Percentiles rank a stretch among this genome's conserved stretches.
phyloP scores from a whole-genome alignment of 495 filamentous ascomycete species.

The Penicillium steckii region DNA sequence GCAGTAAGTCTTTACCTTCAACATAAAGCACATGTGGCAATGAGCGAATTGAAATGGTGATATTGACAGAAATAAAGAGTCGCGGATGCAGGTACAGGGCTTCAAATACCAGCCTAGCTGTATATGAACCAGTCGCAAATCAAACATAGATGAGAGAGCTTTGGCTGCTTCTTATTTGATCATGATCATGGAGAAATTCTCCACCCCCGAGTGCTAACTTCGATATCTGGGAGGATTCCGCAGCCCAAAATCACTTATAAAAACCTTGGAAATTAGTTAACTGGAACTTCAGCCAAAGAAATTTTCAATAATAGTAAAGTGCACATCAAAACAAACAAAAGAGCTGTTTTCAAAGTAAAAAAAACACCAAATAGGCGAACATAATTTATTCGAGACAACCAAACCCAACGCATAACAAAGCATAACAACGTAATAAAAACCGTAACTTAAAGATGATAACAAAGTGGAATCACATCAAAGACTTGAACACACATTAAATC shows the following conservation, averaged over 20 bases:
- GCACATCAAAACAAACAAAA: slow-evolving; percentile 2
- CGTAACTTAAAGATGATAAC: neutral
- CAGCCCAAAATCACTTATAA: neutral
- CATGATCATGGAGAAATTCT: neutral
- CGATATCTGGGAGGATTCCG: neutral
- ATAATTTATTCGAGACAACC: slow-evolving; percentile 8
- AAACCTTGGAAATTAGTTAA: neutral
- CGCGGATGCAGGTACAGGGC: too few species aligned
- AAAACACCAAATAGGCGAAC: neutral
- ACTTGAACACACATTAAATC: slow-evolving; percentile 5
- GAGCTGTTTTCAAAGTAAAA: neutral
- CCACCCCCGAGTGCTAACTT: neutral
- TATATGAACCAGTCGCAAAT: too few species aligned
- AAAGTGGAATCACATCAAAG: neutral
- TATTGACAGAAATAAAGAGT: too few species aligned
- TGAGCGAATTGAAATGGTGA: too few species aligned
- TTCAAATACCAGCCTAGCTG: too few species aligned
- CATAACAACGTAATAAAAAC: neutral
- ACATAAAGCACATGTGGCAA: too few species aligned
- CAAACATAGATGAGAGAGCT: too few species aligned
- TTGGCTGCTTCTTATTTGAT: too few species aligned
- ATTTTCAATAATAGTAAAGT: neutral
- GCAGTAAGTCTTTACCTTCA: too few species aligned
- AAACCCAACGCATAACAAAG: slow-evolving; percentile 1
- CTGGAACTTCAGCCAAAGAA: neutral